These are phyloP conservation scores for Knufia petricola DNA, from an alignment of 2,329 filamentous ascomycete genomes.

Conservation along the genomic window DNA sequence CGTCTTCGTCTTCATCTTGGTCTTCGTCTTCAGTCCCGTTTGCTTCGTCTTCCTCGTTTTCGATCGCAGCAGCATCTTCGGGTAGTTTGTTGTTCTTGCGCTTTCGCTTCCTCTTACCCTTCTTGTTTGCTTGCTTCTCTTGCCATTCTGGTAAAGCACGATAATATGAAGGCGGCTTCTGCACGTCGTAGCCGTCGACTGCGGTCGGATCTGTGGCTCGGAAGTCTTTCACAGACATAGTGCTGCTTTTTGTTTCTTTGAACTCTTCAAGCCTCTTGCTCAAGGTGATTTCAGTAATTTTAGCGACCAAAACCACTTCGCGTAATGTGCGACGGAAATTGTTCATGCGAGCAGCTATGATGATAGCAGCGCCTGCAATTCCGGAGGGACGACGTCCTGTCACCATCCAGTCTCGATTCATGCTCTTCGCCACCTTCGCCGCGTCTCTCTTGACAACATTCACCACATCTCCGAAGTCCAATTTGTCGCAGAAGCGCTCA, in stretches of 20 bases:
- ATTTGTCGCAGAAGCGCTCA: conserved; percentile 77
- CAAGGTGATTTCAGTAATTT: conserved; percentile 88
- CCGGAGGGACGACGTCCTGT: conserved; percentile 88
- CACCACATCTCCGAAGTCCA: conserved; percentile 73
- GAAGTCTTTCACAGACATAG: conserved; percentile 81
- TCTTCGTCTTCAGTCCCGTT: conserved; percentile 25
- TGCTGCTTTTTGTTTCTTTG: conserved; percentile 72
- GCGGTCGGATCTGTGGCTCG: conserved; percentile 41
- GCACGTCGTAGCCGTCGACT: conserved; percentile 31
- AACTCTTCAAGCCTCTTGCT: conserved; percentile 88
- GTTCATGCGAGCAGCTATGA: conserved; percentile 95
- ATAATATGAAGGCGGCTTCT: conserved; percentile 71
- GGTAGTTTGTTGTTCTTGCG: conserved; percentile 23
- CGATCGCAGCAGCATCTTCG: conserved; percentile 23
- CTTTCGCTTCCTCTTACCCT: conserved; percentile 34
- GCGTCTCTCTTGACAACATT: conserved; percentile 79
- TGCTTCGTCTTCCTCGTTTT: conserved; percentile 12
- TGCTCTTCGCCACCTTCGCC: conserved; percentile 75
- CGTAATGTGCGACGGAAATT: conserved; percentile 88
- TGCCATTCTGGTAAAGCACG: conserved; percentile 35
- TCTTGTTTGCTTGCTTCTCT: conserved; percentile 36
- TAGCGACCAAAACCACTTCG: conserved; percentile 96
- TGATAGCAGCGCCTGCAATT: conserved; percentile 85
- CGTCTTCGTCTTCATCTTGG: conserved; percentile 39
- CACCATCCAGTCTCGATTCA: conserved; percentile 97